These are phyloP conservation scores for Coix lacrymajobi DNA, from an alignment of 176 grass and related monocot species.

Conservation along the genomic window DNA sequence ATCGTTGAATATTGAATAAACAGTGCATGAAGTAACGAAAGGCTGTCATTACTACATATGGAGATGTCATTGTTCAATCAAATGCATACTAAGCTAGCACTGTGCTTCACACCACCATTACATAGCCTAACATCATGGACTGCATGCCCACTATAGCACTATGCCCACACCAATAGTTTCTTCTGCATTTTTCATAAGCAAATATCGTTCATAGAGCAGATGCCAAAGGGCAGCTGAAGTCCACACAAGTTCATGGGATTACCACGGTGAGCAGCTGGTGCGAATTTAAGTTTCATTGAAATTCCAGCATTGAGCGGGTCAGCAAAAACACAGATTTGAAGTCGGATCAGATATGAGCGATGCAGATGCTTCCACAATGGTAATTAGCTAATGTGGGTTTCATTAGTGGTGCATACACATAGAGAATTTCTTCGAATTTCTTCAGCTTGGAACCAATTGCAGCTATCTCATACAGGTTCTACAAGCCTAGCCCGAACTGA, in stretches of 20 bases:
- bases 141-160: neutral
- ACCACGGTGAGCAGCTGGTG: neutral
- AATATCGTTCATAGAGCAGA: neutral
- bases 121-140: neutral
- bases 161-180: too few relatives aligned
- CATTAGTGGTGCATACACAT: neutral
- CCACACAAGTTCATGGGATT: neutral
- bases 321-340: neutral
- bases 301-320: neutral
- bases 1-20: too few relatives aligned
- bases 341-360: neutral
- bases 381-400: neutral
- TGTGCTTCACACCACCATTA: neutral
- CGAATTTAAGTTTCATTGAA: neutral
- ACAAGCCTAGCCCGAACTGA: slow-evolving; percentile 52
- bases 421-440: neutral
- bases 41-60: too few relatives aligned
- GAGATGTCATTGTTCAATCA: too few relatives aligned
- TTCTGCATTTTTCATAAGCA: too few relatives aligned
- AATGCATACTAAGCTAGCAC: neutral
- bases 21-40: too few relatives aligned
- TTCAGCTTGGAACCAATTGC: neutral
- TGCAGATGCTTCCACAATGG: slow-evolving; percentile 14
- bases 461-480: slow-evolving; percentile 32
- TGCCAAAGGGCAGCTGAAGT: neutral